Evolutionary conservation across 2,329 filamentous ascomycete species (phyloP), one percentile per base, ranked within the genome.

Genomic region (Aspergillus amoenus): DNA sequence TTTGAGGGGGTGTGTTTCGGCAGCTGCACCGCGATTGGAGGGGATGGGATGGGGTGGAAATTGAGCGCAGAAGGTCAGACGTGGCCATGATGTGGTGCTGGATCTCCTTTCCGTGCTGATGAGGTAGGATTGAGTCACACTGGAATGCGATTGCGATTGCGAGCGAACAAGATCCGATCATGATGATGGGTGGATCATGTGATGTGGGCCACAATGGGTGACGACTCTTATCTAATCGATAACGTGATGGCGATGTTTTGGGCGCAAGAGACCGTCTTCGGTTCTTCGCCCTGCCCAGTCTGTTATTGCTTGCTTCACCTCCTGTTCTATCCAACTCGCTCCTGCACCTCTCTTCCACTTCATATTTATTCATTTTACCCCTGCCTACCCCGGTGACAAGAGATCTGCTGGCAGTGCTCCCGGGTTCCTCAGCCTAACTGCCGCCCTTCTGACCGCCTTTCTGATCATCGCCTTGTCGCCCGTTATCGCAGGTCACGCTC

Each of bases 391-490:
- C 34, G 15, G 34, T 37, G 34, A 12, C 34, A 37, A 37, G 13
- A 27, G n/a, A 22, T 24, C 47, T 42, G 27, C 34, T 52, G 5
- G 15, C 34, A 37, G 13, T 47, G 24, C 45, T 4, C 21, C 45
- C 50, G 18, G 40, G 44, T 53, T 57, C 55, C 44, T 40, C 42
- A 55, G 24, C 21, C 59, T 55, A 64, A 62, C 61, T 30, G 61
- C 66, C 67, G 66, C 68, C 63, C 66, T 67, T 51, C 68, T 71
- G 66, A 70, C 70, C 70, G 69, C 70, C 68, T 69, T 65, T 55
- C 43, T 32, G 48, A 55, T 58, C 56, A 55, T 56, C 54, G 58
- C 61, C 34, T 55, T 58, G 49, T 49, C 59, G 60, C 59, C 68
- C 65, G 66, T 71, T 72, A 70, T 71, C 69, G 64, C 62, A 62